These are phyloP conservation scores for Peronospora belbahrii DNA, from an alignment of 352 stramenopile species.

Conservation along the genomic window DNA sequence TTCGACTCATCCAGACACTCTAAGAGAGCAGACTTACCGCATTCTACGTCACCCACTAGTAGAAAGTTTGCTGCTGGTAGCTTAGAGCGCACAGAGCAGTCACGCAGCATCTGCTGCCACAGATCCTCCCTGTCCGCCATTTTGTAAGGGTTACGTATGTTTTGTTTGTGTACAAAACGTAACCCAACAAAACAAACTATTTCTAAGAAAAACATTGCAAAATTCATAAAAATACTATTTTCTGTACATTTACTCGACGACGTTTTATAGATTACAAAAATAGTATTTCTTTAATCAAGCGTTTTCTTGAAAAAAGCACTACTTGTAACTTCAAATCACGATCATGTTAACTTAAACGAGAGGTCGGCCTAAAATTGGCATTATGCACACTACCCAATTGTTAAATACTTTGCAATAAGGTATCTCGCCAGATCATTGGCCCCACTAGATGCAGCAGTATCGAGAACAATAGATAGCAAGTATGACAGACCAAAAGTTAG, in stretches of 20 bases:
- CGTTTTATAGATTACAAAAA: no score
- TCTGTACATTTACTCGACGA: no score
- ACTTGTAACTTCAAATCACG: no score
- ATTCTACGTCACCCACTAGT: slow-evolving; percentile 62
- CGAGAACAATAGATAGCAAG: background rate
- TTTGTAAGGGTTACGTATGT: background rate
- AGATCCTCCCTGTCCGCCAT: slow-evolving; percentile 33
- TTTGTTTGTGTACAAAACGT: background rate
- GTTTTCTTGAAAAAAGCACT: no score
- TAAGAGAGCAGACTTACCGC: slow-evolving; percentile 64
- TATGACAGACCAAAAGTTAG: background rate
- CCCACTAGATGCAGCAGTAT: slow-evolving; percentile 28
- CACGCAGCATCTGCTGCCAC: slow-evolving; percentile 80
- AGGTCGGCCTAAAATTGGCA: background rate
- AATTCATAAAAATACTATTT: no score
- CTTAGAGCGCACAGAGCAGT: slow-evolving; percentile 70
- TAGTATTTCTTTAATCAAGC: no score
- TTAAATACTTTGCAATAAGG: slow-evolving; percentile 78
- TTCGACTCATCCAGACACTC: slow-evolving; percentile 45
- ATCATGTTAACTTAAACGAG: no score
- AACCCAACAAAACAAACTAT: no score
- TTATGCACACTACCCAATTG: slow-evolving; percentile 15
- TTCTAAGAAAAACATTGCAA: no score
- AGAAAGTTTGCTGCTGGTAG: slow-evolving; percentile 61
- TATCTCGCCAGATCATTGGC: slow-evolving; percentile 69